phyloP scores from a whole-genome alignment of 192 early-diverging fungal genomes.

The Backusella parvicylindrica region DNA sequence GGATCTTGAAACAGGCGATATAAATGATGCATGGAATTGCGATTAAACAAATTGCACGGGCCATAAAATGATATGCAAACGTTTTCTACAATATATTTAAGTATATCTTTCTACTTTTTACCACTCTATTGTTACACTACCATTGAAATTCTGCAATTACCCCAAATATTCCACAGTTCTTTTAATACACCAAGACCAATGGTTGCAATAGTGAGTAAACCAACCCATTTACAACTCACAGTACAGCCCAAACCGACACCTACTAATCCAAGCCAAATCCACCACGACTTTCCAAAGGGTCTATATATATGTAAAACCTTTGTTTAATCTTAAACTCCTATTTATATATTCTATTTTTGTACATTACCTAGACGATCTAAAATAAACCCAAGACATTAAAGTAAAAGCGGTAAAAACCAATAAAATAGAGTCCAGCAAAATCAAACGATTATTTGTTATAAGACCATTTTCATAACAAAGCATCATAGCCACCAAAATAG shows the following conservation, averaged over 20 bases:
- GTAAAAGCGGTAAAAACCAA: constrained; percentile 83
- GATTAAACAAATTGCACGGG: constrained; percentile 83
- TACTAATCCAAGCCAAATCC: constrained; percentile 82
- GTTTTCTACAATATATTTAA: background rate
- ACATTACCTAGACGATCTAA: constrained; percentile 53
- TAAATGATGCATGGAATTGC: constrained; percentile 78
- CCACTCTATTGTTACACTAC: background rate
- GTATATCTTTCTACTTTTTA: background rate
- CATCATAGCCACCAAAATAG: constrained; percentile 74
- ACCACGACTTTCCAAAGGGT: constrained; percentile 82
- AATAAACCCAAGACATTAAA: constrained; percentile 82
- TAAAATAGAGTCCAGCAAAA: constrained; percentile 87
- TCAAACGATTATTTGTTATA: constrained; percentile 85
- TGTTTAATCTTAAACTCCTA: too few species aligned
- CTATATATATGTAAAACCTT: constrained; percentile 14
- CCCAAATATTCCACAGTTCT: constrained; percentile 85
- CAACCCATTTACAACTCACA: constrained; percentile 92
- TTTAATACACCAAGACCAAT: constrained; percentile 84
- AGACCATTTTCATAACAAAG: constrained; percentile 88
- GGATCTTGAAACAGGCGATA: constrained; percentile 86
- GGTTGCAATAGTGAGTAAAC: constrained; percentile 85
- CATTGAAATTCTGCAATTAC: constrained; percentile 52
- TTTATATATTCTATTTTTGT: background rate
- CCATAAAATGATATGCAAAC: constrained; percentile 72
- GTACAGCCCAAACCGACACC: constrained; percentile 77